phyloP scores from a whole-genome alignment of 2,329 filamentous ascomycete genomes.

The Leptodontidium sp. region DNA sequence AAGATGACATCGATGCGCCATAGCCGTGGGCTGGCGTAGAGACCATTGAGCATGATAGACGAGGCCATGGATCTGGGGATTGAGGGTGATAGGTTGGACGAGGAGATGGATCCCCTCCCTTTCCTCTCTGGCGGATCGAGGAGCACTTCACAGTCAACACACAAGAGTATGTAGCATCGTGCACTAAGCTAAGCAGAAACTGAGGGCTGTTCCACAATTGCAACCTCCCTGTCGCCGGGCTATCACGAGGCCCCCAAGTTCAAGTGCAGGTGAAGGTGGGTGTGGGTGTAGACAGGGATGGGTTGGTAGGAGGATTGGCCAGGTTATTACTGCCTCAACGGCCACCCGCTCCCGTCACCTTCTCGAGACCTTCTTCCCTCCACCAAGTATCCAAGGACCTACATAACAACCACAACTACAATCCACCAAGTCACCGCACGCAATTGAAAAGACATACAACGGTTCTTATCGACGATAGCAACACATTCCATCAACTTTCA shows the following conservation, averaged over 20 bases:
- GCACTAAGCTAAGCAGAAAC: conserved; percentile 13
- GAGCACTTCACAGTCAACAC: not conserved
- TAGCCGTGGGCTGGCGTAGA: conserved; percentile 23
- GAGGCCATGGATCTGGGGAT: conserved; percentile 11
- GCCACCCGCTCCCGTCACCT: conserved; percentile 13
- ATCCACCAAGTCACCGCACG: conserved; percentile 32
- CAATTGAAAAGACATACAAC: conserved; percentile 15
- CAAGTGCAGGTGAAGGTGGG: not conserved
- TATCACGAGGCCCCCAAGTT: conserved; percentile 25
- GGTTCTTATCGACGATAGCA: conserved; percentile 25
- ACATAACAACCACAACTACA: conserved; percentile 24
- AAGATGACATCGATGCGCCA: conserved; percentile 16
- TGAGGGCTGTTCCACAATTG: conserved; percentile 12
- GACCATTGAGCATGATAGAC: conserved; percentile 6
- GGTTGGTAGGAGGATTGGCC: conserved; percentile 19
- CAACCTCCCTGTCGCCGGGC: conserved; percentile 14
- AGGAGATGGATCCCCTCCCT: not conserved
- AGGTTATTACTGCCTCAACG: conserved; percentile 33
- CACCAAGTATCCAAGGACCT: conserved; percentile 22
- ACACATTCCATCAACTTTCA: conserved; percentile 2
- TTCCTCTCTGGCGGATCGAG: conserved; percentile 2
- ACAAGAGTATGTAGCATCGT: conserved; percentile 16
- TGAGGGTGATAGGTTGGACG: conserved; percentile 12
- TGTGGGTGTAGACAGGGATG: conserved; percentile 5
- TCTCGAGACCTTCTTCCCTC: conserved; percentile 14